phyloP scores from a whole-genome alignment of 306 rosid species.

The Astragalus membranaceus region DNA sequence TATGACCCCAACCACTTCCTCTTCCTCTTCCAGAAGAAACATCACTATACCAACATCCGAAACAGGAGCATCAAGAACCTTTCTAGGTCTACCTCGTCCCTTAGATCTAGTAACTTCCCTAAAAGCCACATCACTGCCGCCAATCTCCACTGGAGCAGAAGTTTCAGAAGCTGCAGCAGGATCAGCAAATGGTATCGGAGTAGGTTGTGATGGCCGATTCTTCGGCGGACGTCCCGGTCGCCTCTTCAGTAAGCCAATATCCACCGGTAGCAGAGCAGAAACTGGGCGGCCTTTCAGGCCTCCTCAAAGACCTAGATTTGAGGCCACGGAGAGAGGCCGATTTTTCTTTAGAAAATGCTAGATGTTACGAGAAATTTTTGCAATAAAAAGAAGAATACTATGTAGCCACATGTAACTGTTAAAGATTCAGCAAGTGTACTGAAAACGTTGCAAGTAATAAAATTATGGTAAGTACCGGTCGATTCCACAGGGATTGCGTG shows the following conservation, averaged over 20 bases:
- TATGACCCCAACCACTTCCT: not conserved
- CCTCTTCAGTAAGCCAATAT: constrained; percentile 27
- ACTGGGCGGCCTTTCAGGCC: too few relatives aligned
- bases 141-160: not conserved
- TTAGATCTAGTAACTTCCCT: constrained; percentile 25
- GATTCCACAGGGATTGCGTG: too few relatives aligned
- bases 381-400: too few relatives aligned
- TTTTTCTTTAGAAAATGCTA: too few relatives aligned
- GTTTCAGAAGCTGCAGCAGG: not conserved
- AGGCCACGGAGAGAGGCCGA: too few relatives aligned
- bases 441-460: too few relatives aligned
- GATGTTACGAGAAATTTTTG: too few relatives aligned
- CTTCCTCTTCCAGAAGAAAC: not conserved
- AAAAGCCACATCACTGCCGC: not conserved
- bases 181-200: constrained; percentile 40
- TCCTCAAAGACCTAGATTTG: too few relatives aligned
- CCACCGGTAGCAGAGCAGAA: too few relatives aligned
- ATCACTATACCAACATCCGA: not conserved
- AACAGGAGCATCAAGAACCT: not conserved
- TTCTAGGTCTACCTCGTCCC: constrained; percentile 32
- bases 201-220: constrained; percentile 36
- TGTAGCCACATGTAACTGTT: too few relatives aligned
- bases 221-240: constrained; percentile 69
- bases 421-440: too few relatives aligned
- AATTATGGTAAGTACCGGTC: too few relatives aligned